Evolutionary conservation across 768 basidiomycete genomes (phyloP).

Genomic region (Psilocybe tampanensis): DNA sequence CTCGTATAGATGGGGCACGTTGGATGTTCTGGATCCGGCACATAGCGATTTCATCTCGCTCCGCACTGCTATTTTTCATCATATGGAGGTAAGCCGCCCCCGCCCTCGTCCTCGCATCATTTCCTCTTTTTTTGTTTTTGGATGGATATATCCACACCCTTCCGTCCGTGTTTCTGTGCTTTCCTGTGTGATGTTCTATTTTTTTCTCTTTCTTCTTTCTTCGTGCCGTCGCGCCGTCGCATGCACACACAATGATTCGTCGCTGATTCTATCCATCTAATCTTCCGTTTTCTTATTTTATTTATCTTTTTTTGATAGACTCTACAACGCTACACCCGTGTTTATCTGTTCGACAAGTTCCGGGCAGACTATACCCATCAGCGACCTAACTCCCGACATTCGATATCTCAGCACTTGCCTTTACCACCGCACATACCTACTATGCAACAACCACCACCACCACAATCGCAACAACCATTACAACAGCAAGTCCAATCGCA

Average conservation of each 20-base stretch:
- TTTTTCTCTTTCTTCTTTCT: neutral
- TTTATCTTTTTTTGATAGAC: slow-evolving; percentile 49
- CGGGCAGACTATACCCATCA: slow-evolving; percentile 59
- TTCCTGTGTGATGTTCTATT: too few relatives aligned
- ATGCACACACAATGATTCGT: too few relatives aligned
- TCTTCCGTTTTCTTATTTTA: slow-evolving; percentile 10
- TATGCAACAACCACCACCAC: slow-evolving; percentile 13
- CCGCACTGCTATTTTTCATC: slow-evolving; percentile 80
- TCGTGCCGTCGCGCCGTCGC: neutral
- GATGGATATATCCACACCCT: too few relatives aligned
- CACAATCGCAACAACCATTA: too few relatives aligned
- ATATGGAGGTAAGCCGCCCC: slow-evolving; percentile 72
- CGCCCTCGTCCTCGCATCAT: too few relatives aligned
- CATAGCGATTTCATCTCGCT: slow-evolving; percentile 84
- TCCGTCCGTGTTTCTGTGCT: too few relatives aligned
- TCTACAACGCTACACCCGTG: slow-evolving; percentile 81
- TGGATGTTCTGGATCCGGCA: slow-evolving; percentile 76
- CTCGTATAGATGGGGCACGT: slow-evolving; percentile 80
- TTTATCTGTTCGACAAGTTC: slow-evolving; percentile 83
- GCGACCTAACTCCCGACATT: slow-evolving; percentile 47
- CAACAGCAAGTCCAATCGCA: too few relatives aligned
- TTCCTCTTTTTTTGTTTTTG: too few relatives aligned
- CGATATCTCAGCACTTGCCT: slow-evolving; percentile 35
- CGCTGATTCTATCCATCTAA: slow-evolving; percentile 15
- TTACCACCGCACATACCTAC: slow-evolving; percentile 42